Base-by-base conservation (phyloP, 805 yeast genomes). In the Spathaspora passalidarum region DNA sequence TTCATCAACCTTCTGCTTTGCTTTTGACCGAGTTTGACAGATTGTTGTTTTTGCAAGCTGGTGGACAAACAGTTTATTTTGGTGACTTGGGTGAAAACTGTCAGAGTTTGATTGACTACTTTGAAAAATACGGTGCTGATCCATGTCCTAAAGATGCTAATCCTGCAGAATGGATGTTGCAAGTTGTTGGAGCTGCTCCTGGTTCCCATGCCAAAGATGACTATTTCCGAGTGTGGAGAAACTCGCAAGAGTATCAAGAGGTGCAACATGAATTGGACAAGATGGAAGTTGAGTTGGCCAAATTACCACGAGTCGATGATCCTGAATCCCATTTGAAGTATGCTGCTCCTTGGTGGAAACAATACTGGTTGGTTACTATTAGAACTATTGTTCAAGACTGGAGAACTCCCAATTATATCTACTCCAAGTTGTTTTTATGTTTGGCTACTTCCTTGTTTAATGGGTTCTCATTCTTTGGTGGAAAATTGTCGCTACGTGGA, bases 111-210 rank as follows among this genome's bases (percentile, higher is more conserved):
- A 75, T 81, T 35, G 61, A 69, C 47, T 85, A 85, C 62, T 84
- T 85, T 56, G 89, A 84, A 64, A 74, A 74, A 53, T 65, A 82
- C 56, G 86, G 95, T 23, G 88, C 89, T 22, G 61, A 58, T 32
- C 54, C 52, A 38, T 62, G 66, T 54, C 68, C 68, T 7, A 43
- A 46, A 22, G 66, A 61, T 56, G 62, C 67, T 11, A 62, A 66
- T 49, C 72, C 72, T 9, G 71, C 71, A n/a, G 96, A 88, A 69
- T 89, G 95, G 94, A 89, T 89, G 96, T 72, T 89, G 65, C 86
- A 85, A 50, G 86, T 83, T 50, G 85, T 83, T 56, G 88, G 88
- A 56, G 88, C 88, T 41, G 88, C 88, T 29, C 88, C 88, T 5
- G 88, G 88, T 44, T 77, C 86, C 26, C 82, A 78, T 50, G 84